Conservation (phyloP, 768 basidiomycete genomes). For the Lactarius indigo region DNA sequence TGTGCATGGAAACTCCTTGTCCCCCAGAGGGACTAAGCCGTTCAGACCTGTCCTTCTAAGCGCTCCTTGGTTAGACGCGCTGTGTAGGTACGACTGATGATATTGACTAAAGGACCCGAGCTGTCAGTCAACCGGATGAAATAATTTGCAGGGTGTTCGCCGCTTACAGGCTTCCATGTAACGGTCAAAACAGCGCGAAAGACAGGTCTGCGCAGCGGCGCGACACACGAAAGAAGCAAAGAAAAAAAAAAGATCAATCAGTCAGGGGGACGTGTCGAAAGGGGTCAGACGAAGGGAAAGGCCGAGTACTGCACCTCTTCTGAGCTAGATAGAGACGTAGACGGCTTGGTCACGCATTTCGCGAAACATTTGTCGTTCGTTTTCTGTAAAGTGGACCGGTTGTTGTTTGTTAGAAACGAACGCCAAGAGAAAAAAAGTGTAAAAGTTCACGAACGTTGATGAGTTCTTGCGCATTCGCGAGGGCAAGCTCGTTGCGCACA, state of each 20-base stretch:
- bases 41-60: conserved; percentile 20
- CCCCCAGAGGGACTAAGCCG: not conserved
- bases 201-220: conserved; percentile 54
- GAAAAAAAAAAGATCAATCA: not conserved
- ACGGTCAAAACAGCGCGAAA: conserved; percentile 71
- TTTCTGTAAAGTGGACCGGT: conserved; percentile 45
- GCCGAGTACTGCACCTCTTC: conserved; percentile 56
- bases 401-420: not conserved
- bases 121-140: not conserved
- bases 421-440: not conserved
- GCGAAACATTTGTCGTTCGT: conserved; percentile 72
- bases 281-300: not conserved
- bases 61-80: conserved; percentile 55
- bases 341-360: conserved; percentile 77
- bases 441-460: conserved; percentile 53
- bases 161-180: conserved; percentile 83
- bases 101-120: conserved; percentile 53
- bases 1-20: not conserved
- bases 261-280: not conserved
- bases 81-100: conserved; percentile 69
- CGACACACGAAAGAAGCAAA: not conserved
- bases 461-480: conserved; percentile 76
- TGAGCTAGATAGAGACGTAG: conserved; percentile 58
- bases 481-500: conserved; percentile 65
- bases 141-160: not conserved